Conservation (phyloP, 208 protist species). For the Leishmania braziliensis region DNA sequence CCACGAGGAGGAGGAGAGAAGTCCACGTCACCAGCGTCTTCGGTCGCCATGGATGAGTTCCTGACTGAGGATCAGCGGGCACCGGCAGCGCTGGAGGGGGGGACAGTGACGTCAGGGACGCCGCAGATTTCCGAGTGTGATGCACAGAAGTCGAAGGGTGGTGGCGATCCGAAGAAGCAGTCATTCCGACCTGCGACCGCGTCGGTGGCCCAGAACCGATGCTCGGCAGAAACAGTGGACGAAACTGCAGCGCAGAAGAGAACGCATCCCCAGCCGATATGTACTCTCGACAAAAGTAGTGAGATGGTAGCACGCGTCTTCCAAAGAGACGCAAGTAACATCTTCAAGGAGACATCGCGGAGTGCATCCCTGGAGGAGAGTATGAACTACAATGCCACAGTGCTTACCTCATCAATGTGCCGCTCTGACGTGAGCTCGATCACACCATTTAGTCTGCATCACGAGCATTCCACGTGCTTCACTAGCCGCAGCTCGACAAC, state of each 20-base stretch:
- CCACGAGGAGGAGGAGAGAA: neutral
- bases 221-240: neutral
- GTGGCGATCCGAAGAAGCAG: neutral
- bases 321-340: neutral
- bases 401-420: constrained; percentile 2
- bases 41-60: no score
- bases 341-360: neutral
- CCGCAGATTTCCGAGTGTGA: neutral
- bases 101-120: neutral
- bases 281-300: neutral
- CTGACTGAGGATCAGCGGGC: neutral
- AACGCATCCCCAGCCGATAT: neutral
- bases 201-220: neutral
- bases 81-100: no score
- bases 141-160: neutral
- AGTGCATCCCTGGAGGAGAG: neutral
- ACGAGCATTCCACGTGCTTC: neutral
- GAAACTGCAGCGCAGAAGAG: neutral
- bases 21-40: neutral
- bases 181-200: no score
- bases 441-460: neutral
- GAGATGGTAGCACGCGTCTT: neutral
- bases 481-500: constrained; percentile 2
- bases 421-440: constrained; percentile 8
- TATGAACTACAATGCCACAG: neutral